Conservation (phyloP, 163 green algal species). For the Volvox carteri region DNA sequence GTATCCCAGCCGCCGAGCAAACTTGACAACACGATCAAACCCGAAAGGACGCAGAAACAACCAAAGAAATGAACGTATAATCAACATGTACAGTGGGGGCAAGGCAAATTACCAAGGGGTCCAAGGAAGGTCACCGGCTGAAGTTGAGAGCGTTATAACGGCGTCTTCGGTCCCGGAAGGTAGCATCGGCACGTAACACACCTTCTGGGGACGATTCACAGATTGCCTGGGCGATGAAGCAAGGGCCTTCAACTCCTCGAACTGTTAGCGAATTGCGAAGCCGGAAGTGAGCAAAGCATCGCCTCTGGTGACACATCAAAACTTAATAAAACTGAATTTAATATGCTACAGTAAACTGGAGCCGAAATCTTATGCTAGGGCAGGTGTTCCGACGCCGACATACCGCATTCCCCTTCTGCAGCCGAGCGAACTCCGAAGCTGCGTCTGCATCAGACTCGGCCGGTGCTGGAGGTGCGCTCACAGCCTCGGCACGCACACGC, state of each 20-base stretch:
- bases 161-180: no score
- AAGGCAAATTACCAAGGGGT: no score
- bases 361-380: background rate
- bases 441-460: background rate
- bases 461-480: conserved; percentile 3
- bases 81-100: no score
- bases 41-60: no score
- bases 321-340: background rate
- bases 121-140: no score
- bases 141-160: background rate
- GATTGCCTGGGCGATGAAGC: conserved; percentile 55
- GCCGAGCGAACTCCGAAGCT: background rate
- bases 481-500: conserved; percentile 22
- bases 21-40: no score
- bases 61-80: no score
- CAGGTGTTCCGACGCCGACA: background rate
- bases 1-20: no score
- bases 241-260: conserved; percentile 56
- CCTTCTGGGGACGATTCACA: conserved; percentile 75
- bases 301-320: background rate
- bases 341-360: background rate
- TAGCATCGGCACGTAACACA: conserved; percentile 38
- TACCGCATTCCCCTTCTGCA: conserved; percentile 43
- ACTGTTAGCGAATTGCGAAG: conserved; percentile 15
- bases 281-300: background rate